phyloP scores from a whole-genome alignment of 805 yeast genomes.

The Cyberlindnera meyerae region DNA sequence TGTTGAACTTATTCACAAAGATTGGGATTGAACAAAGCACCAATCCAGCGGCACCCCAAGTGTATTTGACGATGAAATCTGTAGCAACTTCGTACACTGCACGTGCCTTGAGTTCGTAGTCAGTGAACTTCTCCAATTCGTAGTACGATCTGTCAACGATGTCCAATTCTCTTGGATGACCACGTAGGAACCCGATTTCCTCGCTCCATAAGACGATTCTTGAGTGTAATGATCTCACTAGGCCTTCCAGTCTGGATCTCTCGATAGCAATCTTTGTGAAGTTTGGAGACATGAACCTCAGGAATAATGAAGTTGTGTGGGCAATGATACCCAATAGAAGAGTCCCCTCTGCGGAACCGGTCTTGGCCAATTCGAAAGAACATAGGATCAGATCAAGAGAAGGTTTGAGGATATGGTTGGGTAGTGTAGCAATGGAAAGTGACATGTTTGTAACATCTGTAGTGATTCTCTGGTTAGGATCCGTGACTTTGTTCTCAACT shows the following conservation, averaged over 20 bases:
- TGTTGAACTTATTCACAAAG: conserved; percentile 50
- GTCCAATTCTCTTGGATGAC: conserved; percentile 75
- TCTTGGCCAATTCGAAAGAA: conserved; percentile 61
- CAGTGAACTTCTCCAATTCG: conserved; percentile 70
- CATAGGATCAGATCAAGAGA: conserved; percentile 72
- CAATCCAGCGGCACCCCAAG: conserved; percentile 95
- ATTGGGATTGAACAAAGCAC: conserved; percentile 85
- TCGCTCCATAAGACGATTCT: conserved; percentile 74
- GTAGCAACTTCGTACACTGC: conserved; percentile 82
- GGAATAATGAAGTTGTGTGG: conserved; percentile 68
- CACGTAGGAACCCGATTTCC: conserved; percentile 81
- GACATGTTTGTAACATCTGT: conserved; percentile 75
- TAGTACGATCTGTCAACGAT: conserved; percentile 76
- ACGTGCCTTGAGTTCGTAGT: conserved; percentile 69
- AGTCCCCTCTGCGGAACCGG: conserved; percentile 63
- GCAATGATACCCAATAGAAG: conserved; percentile 74
- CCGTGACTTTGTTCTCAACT: conserved; percentile 42
- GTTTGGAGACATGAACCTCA: conserved; percentile 81
- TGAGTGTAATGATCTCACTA: conserved; percentile 77
- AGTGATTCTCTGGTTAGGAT: conserved; percentile 81
- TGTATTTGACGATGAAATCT: conserved; percentile 82
- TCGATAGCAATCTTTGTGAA: conserved; percentile 76
- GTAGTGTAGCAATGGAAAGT: conserved; percentile 63
- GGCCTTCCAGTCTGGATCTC: conserved; percentile 78
- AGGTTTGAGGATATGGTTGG: conserved; percentile 82